Conservation (phyloP, 1,284 basidiomycete genomes). For the Boletellus dicymbophilus region DNA sequence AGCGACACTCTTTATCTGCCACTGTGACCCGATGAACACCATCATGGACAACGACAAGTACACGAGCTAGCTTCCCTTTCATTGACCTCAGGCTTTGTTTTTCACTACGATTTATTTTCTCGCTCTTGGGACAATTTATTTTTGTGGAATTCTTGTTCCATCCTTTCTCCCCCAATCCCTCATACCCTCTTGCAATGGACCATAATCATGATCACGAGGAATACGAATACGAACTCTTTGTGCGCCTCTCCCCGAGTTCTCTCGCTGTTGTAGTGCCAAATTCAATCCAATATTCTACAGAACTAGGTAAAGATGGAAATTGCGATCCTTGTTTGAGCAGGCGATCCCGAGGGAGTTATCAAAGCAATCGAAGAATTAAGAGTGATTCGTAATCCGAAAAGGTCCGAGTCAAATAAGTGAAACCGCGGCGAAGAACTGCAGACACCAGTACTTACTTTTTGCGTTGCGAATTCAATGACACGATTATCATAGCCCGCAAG, state of each 20-base stretch:
- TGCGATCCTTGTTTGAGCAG: conserved; percentile 15
- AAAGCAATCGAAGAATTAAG: conserved; percentile 22
- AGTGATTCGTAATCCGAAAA: conserved; percentile 24
- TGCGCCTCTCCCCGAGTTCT: neutral
- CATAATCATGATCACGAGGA: conserved; percentile 13
- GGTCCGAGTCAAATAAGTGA: conserved; percentile 22
- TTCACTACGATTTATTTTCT: conserved; percentile 7
- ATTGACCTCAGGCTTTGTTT: neutral
- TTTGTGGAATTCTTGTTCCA: conserved; percentile 5
- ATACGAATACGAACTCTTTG: conserved; percentile 14
- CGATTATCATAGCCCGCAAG: conserved; percentile 24
- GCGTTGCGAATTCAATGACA: conserved; percentile 14
- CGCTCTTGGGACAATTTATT: conserved; percentile 13
- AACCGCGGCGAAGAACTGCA: conserved; percentile 30
- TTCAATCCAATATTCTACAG: conserved; percentile 15
- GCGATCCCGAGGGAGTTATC: conserved; percentile 7
- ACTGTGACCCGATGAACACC: conserved; percentile 29
- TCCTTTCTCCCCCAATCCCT: neutral
- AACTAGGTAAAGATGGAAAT: conserved; percentile 12
- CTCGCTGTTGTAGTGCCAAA: conserved; percentile 23
- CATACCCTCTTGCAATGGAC: conserved; percentile 27
- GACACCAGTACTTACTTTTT: conserved; percentile 7
- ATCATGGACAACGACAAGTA: conserved; percentile 11
- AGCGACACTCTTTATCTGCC: conserved; percentile 29
- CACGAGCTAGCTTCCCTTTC: conserved; percentile 7